Evolutionary conservation across 495 filamentous ascomycete genomes (phyloP), one percentile per base, ranked within the genome.

Genomic region (Xylaria cubensis): DNA sequence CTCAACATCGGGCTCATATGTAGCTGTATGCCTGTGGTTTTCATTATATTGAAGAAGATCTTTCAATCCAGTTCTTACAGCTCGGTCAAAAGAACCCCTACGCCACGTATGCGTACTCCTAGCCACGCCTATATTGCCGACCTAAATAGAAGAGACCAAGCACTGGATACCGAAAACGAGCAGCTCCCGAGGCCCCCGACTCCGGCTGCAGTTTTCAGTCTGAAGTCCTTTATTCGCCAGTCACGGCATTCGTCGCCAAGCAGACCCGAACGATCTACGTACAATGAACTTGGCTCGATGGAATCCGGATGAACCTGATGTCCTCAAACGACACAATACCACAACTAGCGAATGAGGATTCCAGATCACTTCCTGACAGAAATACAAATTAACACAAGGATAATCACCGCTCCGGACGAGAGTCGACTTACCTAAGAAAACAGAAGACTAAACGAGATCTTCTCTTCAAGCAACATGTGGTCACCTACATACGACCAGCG

Each of bases 1-100:
- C 61, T 72, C 21, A 72, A 72, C 24, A 66, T 66, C 8, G 70
- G 70, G 5, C 62, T 72, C 36, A 66, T 72, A 46, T 65, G 70
- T 17, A 64, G 17, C 51, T 72, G 70, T 19, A 55, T 72, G 62
- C 70, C 70, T 0, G 70, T 72, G 3, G 61, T 44, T 10, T 72
- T 72, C 26, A 26, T 72, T 19, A 34, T 66, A 32, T 50, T 72
- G 1, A 72, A 66, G 62, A 56, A 34, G 34, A 41, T 66, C 0
- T 58, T 55, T 17, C 46, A 59, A 55, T 24, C 44, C 6, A 15
- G 69, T 13, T 10, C 69, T 0, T 4, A 46, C 5, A 32, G 17
- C 7, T 42, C 53, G 3, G 39, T 26, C 24, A 53, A 55, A 34
- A 41, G 21, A 48, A 26, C 39, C 12, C 15, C 48, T 19, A 72